Percentiles rank a stretch among this genome's conserved stretches.
These are phyloP conservation scores for Durotheca rogersii DNA, from an alignment of 495 filamentous ascomycete species.

Conservation along the genomic window DNA sequence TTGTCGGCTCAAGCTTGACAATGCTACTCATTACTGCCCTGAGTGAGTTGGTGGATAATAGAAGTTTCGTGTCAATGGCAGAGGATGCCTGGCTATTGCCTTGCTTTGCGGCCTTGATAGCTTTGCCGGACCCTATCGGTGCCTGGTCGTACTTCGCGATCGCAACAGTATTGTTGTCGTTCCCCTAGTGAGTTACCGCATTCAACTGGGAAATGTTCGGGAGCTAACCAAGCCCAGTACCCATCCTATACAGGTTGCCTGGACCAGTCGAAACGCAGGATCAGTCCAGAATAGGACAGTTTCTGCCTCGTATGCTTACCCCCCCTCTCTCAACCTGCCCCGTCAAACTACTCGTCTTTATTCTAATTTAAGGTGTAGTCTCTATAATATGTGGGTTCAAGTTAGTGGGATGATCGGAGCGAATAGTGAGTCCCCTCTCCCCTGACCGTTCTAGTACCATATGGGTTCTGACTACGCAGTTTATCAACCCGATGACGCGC, in stretches of 20 bases:
- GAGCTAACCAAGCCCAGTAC: constrained; percentile 20
- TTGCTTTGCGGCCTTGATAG: constrained; percentile 31
- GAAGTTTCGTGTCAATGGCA: constrained; percentile 35
- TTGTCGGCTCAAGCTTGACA: constrained; percentile 21
- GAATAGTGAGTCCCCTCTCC: constrained; percentile 21
- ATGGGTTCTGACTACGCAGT: constrained; percentile 12
- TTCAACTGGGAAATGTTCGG: not conserved
- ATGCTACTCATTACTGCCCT: constrained; percentile 31
- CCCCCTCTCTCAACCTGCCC: not conserved
- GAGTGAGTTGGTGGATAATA: constrained; percentile 31
- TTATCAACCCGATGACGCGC: constrained; percentile 28
- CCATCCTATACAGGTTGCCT: constrained; percentile 34
- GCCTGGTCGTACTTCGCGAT: constrained; percentile 33
- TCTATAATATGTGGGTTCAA: constrained; percentile 36
- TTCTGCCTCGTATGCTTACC: constrained; percentile 25
- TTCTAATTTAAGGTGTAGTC: constrained; percentile 14
- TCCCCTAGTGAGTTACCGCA: constrained; percentile 30
- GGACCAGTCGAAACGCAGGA: constrained; percentile 33
- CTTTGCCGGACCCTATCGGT: constrained; percentile 19
- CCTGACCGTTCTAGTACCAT: not conserved
- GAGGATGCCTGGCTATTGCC: constrained; percentile 34
- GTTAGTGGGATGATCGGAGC: constrained; percentile 34
- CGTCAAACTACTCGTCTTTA: no score
- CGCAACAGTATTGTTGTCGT: constrained; percentile 30
- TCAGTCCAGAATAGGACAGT: constrained; percentile 34